A percentile compares a stretch with the other conserved stretches of the same genome.
These are phyloP conservation scores for Mortierella sp. DNA, from an alignment of 371 early-diverging fungal genomes.

Conservation along the genomic window DNA sequence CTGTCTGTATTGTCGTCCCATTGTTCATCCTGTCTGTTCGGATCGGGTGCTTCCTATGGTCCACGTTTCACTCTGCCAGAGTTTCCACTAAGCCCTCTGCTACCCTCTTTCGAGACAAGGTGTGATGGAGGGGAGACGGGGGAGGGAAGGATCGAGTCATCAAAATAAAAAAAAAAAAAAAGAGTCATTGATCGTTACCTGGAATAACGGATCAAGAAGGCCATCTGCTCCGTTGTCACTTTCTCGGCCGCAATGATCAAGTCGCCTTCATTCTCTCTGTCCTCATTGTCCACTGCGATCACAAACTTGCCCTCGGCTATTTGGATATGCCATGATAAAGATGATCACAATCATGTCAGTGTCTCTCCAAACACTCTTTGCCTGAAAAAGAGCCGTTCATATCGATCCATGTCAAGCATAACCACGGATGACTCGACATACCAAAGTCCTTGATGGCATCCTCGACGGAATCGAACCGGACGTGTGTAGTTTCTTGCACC, in stretches of 20 bases:
- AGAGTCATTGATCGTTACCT: slow-evolving; percentile 66
- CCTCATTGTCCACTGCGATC: slow-evolving; percentile 95
- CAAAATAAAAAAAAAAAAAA: background rate
- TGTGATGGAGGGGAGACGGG: too few relatives aligned
- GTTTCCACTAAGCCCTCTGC: too few relatives aligned
- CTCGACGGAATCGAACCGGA: slow-evolving; percentile 76
- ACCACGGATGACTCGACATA: slow-evolving; percentile 46
- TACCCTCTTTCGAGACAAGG: background rate
- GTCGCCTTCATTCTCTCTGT: slow-evolving; percentile 98
- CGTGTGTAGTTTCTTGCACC: slow-evolving; percentile 39
- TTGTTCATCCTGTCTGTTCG: too few relatives aligned
- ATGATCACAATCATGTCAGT: too few relatives aligned
- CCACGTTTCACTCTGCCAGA: too few relatives aligned
- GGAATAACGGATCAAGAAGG: slow-evolving; percentile 93
- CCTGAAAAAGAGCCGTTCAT: too few relatives aligned
- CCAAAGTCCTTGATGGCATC: slow-evolving; percentile 81
- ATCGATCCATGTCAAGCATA: background rate
- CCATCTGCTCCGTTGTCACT: slow-evolving; percentile 89
- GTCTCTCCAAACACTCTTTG: too few relatives aligned
- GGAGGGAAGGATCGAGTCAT: too few relatives aligned
- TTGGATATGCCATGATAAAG: too few relatives aligned
- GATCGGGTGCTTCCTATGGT: too few relatives aligned
- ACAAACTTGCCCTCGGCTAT: slow-evolving; percentile 84
- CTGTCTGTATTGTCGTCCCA: too few relatives aligned
- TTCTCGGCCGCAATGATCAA: slow-evolving; percentile 93